Conservation (phyloP, 2,329 filamentous ascomycete genomes). For the Periglandula ipomoeae region DNA sequence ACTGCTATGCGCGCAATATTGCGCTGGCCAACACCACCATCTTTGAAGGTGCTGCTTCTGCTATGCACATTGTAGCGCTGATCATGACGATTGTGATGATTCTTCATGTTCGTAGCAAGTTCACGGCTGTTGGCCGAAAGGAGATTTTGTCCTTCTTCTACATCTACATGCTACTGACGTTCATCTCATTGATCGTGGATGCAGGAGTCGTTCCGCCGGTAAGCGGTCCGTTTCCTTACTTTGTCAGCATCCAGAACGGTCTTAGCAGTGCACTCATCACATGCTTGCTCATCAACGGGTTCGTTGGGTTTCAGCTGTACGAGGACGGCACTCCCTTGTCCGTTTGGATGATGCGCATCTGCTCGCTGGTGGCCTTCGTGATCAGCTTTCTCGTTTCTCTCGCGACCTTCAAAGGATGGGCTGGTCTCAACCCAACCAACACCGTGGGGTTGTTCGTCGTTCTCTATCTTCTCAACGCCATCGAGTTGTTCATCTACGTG, state of each 20-base stretch:
- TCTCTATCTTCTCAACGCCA: constrained; percentile 80
- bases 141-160: constrained; percentile 90
- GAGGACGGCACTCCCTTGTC: constrained; percentile 92
- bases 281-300: constrained; percentile 90
- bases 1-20: constrained; percentile 90
- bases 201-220: constrained; percentile 84
- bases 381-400: constrained; percentile 82
- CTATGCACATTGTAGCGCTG: constrained; percentile 85
- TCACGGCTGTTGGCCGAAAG: constrained; percentile 80
- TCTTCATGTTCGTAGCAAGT: constrained; percentile 91
- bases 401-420: constrained; percentile 88
- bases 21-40: constrained; percentile 98
- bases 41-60: constrained; percentile 83
- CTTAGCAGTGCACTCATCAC: constrained; percentile 78
- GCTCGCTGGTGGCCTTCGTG: constrained; percentile 71
- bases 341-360: constrained; percentile 80
- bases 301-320: constrained; percentile 96
- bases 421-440: constrained; percentile 72
- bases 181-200: constrained; percentile 82
- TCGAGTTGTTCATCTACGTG: constrained; percentile 79
- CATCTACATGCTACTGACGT: constrained; percentile 83
- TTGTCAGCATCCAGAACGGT: constrained; percentile 79
- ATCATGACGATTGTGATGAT: constrained; percentile 97
- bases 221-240: constrained; percentile 76
- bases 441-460: constrained; percentile 87